phyloP scores from a whole-genome alignment of 1,284 basidiomycete genomes.

The Rhodotorula sp. region DNA sequence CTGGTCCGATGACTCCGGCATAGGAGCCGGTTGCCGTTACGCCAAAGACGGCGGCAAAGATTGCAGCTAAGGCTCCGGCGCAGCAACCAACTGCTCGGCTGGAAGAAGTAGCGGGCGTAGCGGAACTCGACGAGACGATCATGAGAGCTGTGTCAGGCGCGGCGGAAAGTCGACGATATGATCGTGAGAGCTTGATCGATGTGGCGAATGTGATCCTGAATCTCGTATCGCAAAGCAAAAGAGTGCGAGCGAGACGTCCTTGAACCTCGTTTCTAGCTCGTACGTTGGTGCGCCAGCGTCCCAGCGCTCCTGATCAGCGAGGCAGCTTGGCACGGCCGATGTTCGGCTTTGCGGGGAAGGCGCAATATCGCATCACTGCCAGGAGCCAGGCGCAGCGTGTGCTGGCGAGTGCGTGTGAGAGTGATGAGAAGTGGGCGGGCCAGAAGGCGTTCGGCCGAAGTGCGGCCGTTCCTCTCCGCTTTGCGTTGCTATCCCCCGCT shows the following conservation, averaged over 20 bases:
- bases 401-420: neutral
- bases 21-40: neutral
- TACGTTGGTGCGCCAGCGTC: too few species aligned
- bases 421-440: neutral
- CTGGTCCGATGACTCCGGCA: slow-evolving; percentile 1
- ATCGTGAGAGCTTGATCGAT: neutral
- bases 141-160: neutral
- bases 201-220: too few species aligned
- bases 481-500: too few species aligned
- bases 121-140: neutral
- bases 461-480: neutral
- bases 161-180: neutral
- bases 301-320: too few species aligned
- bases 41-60: neutral
- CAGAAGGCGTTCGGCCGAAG: neutral
- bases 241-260: neutral
- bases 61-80: neutral
- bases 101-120: neutral
- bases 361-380: neutral
- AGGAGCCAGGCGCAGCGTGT: neutral
- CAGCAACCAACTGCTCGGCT: neutral
- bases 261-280: neutral
- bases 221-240: neutral
- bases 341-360: neutral
- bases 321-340: neutral